Evolutionary conservation across 495 filamentous ascomycete species (phyloP).

Genomic region (Penicillium ochrochloron): DNA sequence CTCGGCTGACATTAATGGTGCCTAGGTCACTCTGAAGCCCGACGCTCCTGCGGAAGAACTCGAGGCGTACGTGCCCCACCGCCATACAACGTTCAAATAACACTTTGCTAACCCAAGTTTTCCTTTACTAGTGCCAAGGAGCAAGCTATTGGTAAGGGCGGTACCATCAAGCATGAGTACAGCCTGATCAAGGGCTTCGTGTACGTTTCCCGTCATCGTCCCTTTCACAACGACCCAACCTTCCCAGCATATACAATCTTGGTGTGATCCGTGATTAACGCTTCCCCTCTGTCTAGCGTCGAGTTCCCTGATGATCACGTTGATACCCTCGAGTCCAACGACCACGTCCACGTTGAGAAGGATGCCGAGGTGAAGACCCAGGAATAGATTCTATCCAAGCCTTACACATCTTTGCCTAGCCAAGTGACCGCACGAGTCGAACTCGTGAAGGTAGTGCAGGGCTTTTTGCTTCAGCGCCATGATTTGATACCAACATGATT

Average conservation of each 20-base stretch:
- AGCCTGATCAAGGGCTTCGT: constrained; percentile 87
- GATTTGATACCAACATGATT: constrained; percentile 24
- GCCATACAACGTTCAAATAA: neutral
- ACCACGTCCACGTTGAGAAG: constrained; percentile 76
- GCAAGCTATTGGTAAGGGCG: constrained; percentile 68
- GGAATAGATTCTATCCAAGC: constrained; percentile 36
- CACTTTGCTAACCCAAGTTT: neutral
- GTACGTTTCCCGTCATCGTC: constrained; percentile 49
- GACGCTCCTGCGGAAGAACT: constrained; percentile 64
- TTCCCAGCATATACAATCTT: constrained; percentile 20
- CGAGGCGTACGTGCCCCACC: constrained; percentile 54
- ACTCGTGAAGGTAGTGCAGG: constrained; percentile 2
- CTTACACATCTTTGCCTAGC: neutral
- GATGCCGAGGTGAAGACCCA: constrained; percentile 75
- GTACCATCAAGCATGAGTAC: constrained; percentile 81
- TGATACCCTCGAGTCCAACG: constrained; percentile 61
- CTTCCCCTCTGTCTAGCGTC: constrained; percentile 56
- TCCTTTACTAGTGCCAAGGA: constrained; percentile 69
- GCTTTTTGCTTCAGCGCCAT: constrained; percentile 24
- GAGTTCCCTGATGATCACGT: constrained; percentile 71
- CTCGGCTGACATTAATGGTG: constrained; percentile 27
- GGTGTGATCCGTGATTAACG: neutral
- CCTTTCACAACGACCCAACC: neutral
- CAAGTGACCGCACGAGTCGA: constrained; percentile 5
- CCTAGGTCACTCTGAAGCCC: constrained; percentile 78